Percentiles rank a stretch among this genome's conserved stretches.
These are phyloP conservation scores for Hypomyces rosellus DNA, from an alignment of 2,329 filamentous ascomycete genomes.

Conservation along the genomic window DNA sequence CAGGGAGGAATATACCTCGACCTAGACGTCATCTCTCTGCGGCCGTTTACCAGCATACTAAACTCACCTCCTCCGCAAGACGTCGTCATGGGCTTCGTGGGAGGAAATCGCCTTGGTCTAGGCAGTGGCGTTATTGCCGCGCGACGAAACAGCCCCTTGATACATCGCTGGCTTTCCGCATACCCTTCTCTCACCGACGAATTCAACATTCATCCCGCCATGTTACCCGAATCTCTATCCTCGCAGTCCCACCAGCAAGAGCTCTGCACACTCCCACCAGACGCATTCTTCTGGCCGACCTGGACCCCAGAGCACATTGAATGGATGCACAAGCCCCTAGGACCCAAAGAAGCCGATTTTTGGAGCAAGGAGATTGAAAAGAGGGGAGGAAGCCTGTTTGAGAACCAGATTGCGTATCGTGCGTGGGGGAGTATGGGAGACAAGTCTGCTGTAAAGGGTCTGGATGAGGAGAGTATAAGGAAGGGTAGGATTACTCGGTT, in stretches of 20 bases:
- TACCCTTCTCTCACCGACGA: slow-evolving; percentile 4
- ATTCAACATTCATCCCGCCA: slow-evolving; percentile 8
- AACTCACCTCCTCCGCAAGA: slow-evolving; percentile 7
- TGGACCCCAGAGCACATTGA: slow-evolving; percentile 13
- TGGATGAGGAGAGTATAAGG: slow-evolving; percentile 9
- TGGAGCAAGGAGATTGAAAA: slow-evolving; percentile 9
- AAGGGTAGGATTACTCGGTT: slow-evolving; percentile 12
- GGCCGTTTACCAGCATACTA: slow-evolving; percentile 9
- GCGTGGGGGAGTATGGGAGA: slow-evolving; percentile 13
- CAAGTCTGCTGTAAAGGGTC: slow-evolving; percentile 1
- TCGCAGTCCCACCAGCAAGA: slow-evolving; percentile 2
- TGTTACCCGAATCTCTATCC: slow-evolving; percentile 8
- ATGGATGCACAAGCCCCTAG: slow-evolving; percentile 14
- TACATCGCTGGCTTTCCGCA: slow-evolving; percentile 11
- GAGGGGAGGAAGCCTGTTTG: slow-evolving; percentile 12
- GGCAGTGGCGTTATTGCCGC: slow-evolving; percentile 14
- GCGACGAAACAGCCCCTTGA: slow-evolving; percentile 13
- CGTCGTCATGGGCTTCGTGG: slow-evolving; percentile 12
- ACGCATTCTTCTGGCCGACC: slow-evolving; percentile 15
- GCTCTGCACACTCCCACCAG: slow-evolving; percentile 12
- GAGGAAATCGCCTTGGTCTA: slow-evolving; percentile 12
- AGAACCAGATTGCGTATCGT: slow-evolving; percentile 15
- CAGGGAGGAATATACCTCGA: slow-evolving; percentile 14
- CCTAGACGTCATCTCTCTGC: slow-evolving; percentile 11
- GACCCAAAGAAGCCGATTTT: background rate